Evolutionary conservation across 2,329 filamentous ascomycete species (phyloP).

Genomic region (Xylaria multiplex): DNA sequence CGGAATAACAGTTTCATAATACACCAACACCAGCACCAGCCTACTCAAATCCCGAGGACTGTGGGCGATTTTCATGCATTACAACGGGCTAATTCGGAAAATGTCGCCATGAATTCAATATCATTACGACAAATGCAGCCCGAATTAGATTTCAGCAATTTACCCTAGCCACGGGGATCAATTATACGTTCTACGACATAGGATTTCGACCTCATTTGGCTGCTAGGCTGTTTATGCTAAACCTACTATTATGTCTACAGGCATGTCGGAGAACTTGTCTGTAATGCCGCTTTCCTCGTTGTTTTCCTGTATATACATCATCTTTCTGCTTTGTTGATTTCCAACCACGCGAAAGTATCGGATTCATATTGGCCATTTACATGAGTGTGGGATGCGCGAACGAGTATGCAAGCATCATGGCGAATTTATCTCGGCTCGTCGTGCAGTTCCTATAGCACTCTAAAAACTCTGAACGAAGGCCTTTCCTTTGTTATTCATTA

Average conservation of each 20-base stretch:
- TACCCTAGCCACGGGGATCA: conserved; percentile 46
- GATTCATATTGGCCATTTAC: conserved; percentile 14
- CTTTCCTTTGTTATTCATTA: conserved; percentile 16
- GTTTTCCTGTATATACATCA: conserved; percentile 33
- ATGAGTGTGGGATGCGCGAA: neutral
- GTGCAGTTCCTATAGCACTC: neutral
- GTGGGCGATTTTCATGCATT: conserved; percentile 62
- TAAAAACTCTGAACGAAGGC: neutral
- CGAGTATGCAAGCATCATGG: conserved; percentile 11
- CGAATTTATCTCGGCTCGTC: neutral
- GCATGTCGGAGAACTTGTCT: neutral
- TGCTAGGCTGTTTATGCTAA: neutral
- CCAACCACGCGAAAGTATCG: neutral
- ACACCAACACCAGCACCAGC: conserved; percentile 45
- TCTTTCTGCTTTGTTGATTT: conserved; percentile 14
- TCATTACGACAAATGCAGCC: conserved; percentile 51
- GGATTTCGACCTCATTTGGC: neutral
- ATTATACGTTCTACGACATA: neutral
- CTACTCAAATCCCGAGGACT: conserved; percentile 53
- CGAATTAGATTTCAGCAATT: conserved; percentile 55
- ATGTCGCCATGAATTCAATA: conserved; percentile 49
- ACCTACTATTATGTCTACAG: neutral
- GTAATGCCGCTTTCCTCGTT: neutral
- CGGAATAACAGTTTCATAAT: conserved; percentile 55
- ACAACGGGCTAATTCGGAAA: conserved; percentile 58